Conservation (phyloP, 1,139 yeast genomes). For the Eremothecium sinecaudum region DNA sequence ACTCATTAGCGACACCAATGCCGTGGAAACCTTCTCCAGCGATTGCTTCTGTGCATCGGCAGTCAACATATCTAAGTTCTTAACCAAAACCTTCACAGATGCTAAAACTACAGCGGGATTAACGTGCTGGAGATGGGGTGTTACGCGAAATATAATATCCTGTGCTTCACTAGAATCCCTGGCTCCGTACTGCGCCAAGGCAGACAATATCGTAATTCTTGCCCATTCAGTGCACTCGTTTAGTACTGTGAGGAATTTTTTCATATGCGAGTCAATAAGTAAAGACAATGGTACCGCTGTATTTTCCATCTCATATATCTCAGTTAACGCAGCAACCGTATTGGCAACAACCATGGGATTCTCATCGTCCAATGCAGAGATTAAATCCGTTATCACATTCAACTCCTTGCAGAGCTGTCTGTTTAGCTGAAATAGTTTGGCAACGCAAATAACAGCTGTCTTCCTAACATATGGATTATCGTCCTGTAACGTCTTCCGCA, state of each 20-base stretch:
- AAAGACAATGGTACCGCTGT: constrained; percentile 31
- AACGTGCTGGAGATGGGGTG: constrained; percentile 95
- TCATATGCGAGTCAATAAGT: constrained; percentile 32
- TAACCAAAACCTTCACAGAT: constrained; percentile 72
- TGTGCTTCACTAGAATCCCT: constrained; percentile 55
- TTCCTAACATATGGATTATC: constrained; percentile 96
- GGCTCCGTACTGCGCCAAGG: constrained; percentile 64
- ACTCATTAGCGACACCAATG: constrained; percentile 79
- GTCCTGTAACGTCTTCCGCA: constrained; percentile 74
- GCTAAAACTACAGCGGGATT: constrained; percentile 92
- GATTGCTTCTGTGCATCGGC: constrained; percentile 38
- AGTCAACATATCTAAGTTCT: constrained; percentile 50
- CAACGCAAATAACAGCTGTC: constrained; percentile 96
- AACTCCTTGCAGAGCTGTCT: constrained; percentile 74
- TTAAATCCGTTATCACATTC: constrained; percentile 68
- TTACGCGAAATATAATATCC: constrained; percentile 80
- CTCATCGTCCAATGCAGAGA: constrained; percentile 67
- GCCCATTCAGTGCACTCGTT: constrained; percentile 99
- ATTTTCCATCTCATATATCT: constrained; percentile 65
- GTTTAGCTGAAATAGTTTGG: constrained; percentile 83
- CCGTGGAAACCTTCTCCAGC: constrained; percentile 76
- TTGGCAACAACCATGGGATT: constrained; percentile 98
- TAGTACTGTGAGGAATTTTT: constrained; percentile 59
- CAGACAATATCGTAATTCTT: constrained; percentile 76
- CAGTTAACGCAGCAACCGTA: constrained; percentile 77